These are phyloP conservation scores for Penicillium coffeae DNA, from an alignment of 495 filamentous ascomycete species.

Conservation along the genomic window DNA sequence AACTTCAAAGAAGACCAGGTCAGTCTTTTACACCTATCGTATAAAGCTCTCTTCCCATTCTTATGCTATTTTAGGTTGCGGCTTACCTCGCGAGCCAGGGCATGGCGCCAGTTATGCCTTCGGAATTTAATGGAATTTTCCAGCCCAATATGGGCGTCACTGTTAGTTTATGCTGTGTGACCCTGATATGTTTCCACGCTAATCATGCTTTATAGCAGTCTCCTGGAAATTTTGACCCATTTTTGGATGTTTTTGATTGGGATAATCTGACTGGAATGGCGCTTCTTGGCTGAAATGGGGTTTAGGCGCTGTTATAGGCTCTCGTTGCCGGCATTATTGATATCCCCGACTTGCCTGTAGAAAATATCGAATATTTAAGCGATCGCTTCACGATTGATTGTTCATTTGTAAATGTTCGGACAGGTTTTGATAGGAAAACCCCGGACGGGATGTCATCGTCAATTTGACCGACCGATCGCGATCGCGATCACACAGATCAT, in stretches of 20 bases:
- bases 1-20: constrained; percentile 37
- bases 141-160: constrained; percentile 25
- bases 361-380: background rate
- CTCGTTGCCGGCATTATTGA: background rate
- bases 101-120: constrained; percentile 21
- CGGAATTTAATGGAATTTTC: constrained; percentile 26
- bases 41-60: background rate
- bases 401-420: too few relatives aligned
- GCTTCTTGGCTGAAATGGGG: background rate
- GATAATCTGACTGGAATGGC: constrained; percentile 36
- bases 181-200: background rate
- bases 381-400: too few relatives aligned
- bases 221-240: constrained; percentile 38
- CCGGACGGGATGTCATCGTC: too few relatives aligned
- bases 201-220: constrained; percentile 18
- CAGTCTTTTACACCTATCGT: background rate
- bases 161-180: constrained; percentile 17
- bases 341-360: background rate
- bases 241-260: constrained; percentile 44
- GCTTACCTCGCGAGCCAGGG: constrained; percentile 24
- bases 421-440: too few relatives aligned
- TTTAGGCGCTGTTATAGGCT: background rate
- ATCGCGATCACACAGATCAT: too few relatives aligned
- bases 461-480: too few relatives aligned
- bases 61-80: constrained; percentile 6